Conservation (phyloP, 768 basidiomycete species). For the Collybia sp. region DNA sequence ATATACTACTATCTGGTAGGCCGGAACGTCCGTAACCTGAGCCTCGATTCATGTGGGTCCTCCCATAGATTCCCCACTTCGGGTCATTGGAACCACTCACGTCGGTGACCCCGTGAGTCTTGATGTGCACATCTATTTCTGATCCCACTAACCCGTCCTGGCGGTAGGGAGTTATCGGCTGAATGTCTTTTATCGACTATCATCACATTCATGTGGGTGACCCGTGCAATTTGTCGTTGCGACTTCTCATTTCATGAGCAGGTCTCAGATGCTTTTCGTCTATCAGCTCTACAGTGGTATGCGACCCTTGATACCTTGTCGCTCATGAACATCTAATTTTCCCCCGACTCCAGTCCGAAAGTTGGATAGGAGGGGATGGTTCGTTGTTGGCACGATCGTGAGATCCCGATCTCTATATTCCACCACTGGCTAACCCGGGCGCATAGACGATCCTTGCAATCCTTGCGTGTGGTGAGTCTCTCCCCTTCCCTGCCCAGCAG, state of each 20-base stretch:
- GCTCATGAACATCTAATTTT: neutral
- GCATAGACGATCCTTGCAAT: conserved; percentile 19
- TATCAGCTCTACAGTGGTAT: conserved; percentile 26
- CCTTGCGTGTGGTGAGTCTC: conserved; percentile 23
- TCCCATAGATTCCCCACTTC: conserved; percentile 26
- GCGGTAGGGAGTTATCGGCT: conserved; percentile 21
- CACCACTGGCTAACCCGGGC: neutral
- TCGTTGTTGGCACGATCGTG: conserved; percentile 23
- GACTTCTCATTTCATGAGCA: conserved; percentile 7
- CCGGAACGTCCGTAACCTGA: neutral
- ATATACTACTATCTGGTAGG: conserved; percentile 29
- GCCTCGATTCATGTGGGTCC: too few species aligned
- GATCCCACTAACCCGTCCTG: too few species aligned
- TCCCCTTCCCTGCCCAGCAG: neutral
- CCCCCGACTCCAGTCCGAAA: conserved; percentile 1
- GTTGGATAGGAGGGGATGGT: conserved; percentile 2
- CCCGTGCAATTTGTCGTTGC: too few species aligned
- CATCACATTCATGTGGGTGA: conserved; percentile 29
- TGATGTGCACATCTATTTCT: neutral
- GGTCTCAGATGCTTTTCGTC: conserved; percentile 30
- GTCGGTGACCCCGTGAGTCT: conserved; percentile 22
- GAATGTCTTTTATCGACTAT: conserved; percentile 28
- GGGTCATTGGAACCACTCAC: conserved; percentile 23
- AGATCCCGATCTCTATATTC: conserved; percentile 3
- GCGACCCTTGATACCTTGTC: neutral